Conservation (phyloP, 805 yeast genomes). For the Barnettozyma salicaria region DNA sequence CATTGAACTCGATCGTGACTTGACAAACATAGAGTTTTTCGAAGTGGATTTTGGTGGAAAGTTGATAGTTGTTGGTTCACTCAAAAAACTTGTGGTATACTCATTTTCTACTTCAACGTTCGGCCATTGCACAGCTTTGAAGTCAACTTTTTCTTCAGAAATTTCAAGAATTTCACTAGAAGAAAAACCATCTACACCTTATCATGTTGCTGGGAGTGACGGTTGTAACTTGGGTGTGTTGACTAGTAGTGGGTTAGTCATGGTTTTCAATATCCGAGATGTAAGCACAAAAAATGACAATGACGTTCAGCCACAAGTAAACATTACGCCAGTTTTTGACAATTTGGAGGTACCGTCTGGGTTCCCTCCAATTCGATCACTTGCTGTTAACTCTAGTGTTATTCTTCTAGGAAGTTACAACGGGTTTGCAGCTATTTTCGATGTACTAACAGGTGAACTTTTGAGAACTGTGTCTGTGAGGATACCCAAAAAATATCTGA, state of each 20-base stretch:
- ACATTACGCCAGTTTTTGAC: conserved; percentile 14
- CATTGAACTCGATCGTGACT: conserved; percentile 8
- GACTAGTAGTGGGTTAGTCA: conserved; percentile 10
- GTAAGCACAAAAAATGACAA: conserved; percentile 2
- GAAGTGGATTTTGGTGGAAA: conserved; percentile 24
- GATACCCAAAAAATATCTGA: conserved; percentile 16
- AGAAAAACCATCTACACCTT: conserved; percentile 1
- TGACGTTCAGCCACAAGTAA: conserved; percentile 3
- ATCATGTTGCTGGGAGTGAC: conserved; percentile 23
- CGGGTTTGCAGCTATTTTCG: conserved; percentile 23
- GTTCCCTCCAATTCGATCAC: conserved; percentile 14
- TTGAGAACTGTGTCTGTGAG: conserved; percentile 16
- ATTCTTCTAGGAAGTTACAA: conserved; percentile 21
- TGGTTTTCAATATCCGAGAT: conserved; percentile 17
- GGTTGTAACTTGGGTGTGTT: conserved; percentile 23
- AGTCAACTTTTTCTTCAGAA: too few relatives aligned
- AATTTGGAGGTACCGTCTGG: conserved; percentile 14
- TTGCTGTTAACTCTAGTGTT: conserved; percentile 21
- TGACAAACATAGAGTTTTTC: conserved; percentile 9
- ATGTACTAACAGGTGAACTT: conserved; percentile 19
- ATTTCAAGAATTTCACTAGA: conserved; percentile 18
- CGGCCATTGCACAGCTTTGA: conserved; percentile 9
- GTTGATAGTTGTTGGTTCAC: conserved; percentile 12
- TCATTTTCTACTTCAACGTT: conserved; percentile 13
- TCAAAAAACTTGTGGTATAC: conserved; percentile 4